These are phyloP conservation scores for Candida caryicola DNA, from an alignment of 805 yeast species.

Conservation along the genomic window DNA sequence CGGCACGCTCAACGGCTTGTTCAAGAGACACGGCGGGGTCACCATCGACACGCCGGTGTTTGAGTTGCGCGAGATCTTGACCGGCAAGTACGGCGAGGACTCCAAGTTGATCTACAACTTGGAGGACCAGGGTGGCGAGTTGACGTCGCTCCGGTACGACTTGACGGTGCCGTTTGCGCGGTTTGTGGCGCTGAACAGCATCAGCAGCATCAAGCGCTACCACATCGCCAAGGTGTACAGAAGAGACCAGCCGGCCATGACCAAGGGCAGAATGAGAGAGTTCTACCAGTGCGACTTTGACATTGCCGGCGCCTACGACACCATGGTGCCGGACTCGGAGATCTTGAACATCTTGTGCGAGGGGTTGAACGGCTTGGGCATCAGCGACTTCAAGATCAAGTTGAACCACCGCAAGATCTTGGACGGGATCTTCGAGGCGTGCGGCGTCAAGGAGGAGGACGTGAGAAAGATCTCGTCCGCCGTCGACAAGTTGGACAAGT, in stretches of 20 bases:
- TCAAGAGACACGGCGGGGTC: constrained; percentile 96
- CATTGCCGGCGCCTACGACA: constrained; percentile 87
- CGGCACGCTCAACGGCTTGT: constrained; percentile 63
- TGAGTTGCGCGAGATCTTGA: constrained; percentile 88
- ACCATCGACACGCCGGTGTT: constrained; percentile 98
- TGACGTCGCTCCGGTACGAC: constrained; percentile 92
- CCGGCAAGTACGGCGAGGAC: constrained; percentile 99
- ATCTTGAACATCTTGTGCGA: constrained; percentile 76
- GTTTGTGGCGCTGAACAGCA: constrained; percentile 92
- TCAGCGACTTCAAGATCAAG: constrained; percentile 85
- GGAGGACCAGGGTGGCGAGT: constrained; percentile 98
- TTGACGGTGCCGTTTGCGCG: constrained; percentile 98
- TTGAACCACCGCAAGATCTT: constrained; percentile 92
- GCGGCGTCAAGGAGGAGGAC: constrained; percentile 93
- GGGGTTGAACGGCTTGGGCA: constrained; percentile 81
- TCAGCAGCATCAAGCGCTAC: constrained; percentile 85
- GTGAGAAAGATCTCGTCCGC: constrained; percentile 92
- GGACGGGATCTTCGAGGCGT: constrained; percentile 92
- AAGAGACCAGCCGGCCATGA: constrained; percentile 99
- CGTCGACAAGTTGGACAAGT: constrained; percentile 92
- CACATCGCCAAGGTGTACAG: constrained; percentile 98
- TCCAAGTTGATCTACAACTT: constrained; percentile 92
- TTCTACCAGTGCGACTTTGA: constrained; percentile 99
- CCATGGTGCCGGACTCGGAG: constrained; percentile 97
- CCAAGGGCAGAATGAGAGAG: constrained; percentile 99